Conservation (phyloP, 2,329 filamentous ascomycete genomes). For the Trichoderma sp. region DNA sequence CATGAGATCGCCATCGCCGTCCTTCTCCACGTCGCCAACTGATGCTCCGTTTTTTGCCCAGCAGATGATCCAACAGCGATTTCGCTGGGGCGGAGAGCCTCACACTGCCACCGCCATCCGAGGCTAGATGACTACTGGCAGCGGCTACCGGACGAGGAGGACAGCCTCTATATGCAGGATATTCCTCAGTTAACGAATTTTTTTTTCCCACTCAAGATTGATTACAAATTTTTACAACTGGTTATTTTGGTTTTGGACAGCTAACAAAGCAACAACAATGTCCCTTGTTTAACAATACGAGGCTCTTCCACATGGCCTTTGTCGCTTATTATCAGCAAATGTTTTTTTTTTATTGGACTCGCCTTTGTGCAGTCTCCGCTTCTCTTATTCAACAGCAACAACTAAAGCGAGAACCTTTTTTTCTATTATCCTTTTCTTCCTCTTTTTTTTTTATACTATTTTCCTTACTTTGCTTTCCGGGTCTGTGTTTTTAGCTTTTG, state of each 20-base stretch:
- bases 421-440: not conserved
- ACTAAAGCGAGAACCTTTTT: slow-evolving; percentile 10
- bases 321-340: not conserved
- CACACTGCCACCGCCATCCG: slow-evolving; percentile 54
- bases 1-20: slow-evolving; percentile 47
- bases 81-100: slow-evolving; percentile 51
- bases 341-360: not conserved
- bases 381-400: slow-evolving; percentile 12
- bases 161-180: slow-evolving; percentile 12
- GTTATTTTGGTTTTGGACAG: slow-evolving; percentile 9
- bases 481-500: slow-evolving; percentile 8
- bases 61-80: slow-evolving; percentile 46
- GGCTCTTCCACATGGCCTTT: not conserved
- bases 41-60: slow-evolving; percentile 45
- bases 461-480: not conserved
- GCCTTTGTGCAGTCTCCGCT: slow-evolving; percentile 1
- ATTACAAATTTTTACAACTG: not conserved
- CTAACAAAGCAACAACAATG: not conserved
- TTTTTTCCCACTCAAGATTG: not conserved
- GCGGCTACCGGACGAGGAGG: slow-evolving; percentile 27
- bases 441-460: not conserved
- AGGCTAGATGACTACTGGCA: slow-evolving; percentile 36
- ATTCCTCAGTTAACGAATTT: slow-evolving; percentile 15
- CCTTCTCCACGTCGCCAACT: slow-evolving; percentile 48
- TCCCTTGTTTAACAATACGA: slow-evolving; percentile 5